Evolutionary conservation across 1,284 basidiomycete genomes (phyloP).

Genomic region (Thelephora terrestris): DNA sequence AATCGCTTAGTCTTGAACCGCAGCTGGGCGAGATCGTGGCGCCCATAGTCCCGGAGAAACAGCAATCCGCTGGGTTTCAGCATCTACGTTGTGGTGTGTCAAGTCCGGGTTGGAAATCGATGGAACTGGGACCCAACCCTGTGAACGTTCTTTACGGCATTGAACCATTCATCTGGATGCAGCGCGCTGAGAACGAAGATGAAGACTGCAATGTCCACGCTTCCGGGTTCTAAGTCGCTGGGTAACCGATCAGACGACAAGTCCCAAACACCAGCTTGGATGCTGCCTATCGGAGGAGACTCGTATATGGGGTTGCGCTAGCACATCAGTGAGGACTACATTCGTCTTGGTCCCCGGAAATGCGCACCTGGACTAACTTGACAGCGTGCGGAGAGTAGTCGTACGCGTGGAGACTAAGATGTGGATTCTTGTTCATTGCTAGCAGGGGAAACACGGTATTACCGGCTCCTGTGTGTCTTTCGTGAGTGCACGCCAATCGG

Average conservation of each 20-base stretch:
- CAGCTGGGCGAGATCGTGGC: slow-evolving; percentile 90
- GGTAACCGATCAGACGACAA: slow-evolving; percentile 66
- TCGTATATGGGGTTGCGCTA: slow-evolving; percentile 66
- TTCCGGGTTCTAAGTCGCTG: slow-evolving; percentile 47
- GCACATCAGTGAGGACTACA: background rate
- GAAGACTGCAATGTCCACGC: slow-evolving; percentile 83
- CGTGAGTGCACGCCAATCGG: slow-evolving; percentile 5
- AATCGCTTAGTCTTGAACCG: slow-evolving; percentile 85
- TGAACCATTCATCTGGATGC: slow-evolving; percentile 87
- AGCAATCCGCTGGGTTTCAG: slow-evolving; percentile 85
- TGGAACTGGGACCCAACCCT: slow-evolving; percentile 33
- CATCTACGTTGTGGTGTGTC: slow-evolving; percentile 37
- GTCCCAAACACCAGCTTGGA: slow-evolving; percentile 88
- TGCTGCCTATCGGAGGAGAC: slow-evolving; percentile 56
- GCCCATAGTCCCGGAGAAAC: slow-evolving; percentile 89
- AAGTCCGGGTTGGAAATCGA: background rate
- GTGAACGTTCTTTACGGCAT: slow-evolving; percentile 79
- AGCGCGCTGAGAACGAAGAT: slow-evolving; percentile 94
- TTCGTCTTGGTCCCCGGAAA: background rate
- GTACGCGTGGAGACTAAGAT: slow-evolving; percentile 67
- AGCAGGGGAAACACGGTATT: slow-evolving; percentile 91
- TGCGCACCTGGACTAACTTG: slow-evolving; percentile 84
- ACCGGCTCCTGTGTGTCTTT: slow-evolving; percentile 59
- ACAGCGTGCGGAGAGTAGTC: slow-evolving; percentile 91
- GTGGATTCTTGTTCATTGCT: slow-evolving; percentile 73